Evolutionary conservation across 1,284 basidiomycete species (phyloP), one percentile per base, ranked within the genome.

Genomic region (Pyrrhoderma lamaoense): DNA sequence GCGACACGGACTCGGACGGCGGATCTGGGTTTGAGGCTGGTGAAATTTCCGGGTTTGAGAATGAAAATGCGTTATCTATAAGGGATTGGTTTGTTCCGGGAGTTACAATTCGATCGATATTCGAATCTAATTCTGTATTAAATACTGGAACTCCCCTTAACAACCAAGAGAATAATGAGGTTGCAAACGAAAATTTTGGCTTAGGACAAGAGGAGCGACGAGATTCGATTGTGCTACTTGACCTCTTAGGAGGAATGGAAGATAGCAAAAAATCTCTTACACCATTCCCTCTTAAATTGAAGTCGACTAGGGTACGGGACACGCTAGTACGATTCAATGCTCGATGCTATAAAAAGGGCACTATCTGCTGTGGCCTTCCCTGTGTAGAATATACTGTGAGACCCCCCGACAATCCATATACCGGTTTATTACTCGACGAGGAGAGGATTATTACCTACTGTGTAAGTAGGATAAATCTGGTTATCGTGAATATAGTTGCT

Each of bases 371-470:
- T 4, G 42, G 23, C 9, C 25, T 53, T 9, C 52, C 52, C 11
- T 53, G 47, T 35, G 40, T 49, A 5, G 47, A 53, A 27, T 53
- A 43, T 19, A 38, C 34, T 5, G 11, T 49, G 5, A 39, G 19
- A 27, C 22, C 42, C 40, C 19, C 23, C 18, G 16, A 31, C 14
- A n/a, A n/a, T 18, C 14, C 45, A 16, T 53, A 43, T 22, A 27
- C 46, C 4, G 31, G 36, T 18, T 9, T 53, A n/a, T n/a, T 49
- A 11, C 39, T 53, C 16, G 52, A 53, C 16, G 52, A 53, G 3
- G 52, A 53, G n/a, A 25, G 52, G 18, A 48, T 53, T 3, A 53
- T 53, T 22, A 43, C 42, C 14, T 37, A 45, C 18, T 22, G 39
- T 14, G 52, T 53, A 19, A 48, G 52, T 53, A n/a, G n/a, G n/a